Base-by-base conservation (phyloP, 164 flowering plant species). In the Platanus orientalis region DNA sequence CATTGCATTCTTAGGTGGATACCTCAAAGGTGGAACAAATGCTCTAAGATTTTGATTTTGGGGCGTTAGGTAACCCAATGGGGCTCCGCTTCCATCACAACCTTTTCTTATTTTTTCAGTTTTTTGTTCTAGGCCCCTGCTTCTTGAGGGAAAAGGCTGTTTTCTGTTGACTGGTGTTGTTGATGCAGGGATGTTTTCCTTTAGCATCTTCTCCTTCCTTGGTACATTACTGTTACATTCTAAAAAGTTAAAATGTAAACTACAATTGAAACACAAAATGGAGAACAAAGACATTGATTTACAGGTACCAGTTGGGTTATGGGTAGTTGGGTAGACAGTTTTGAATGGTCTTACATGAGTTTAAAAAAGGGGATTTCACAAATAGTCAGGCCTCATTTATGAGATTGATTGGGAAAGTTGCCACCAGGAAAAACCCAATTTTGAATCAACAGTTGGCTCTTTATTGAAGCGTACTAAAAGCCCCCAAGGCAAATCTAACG, bases 11-110 rank as follows among this genome's bases (percentile, higher is more conserved):
- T 53, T 76, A 0, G 80, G 75, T 26, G 76, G 75, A 36, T 61
- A 71, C 64, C 36, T 61, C 16, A 73, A 32, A 9, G 76, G 77
- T 27, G 80, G 75, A 61, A 64, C 73, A 16, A 64, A 57, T 16
- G 40, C 6, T 4, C 16, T 45, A 14, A 55, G 39, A 17, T 63
- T 60, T 51, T 64, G 65, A 56, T 30, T 47, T 36, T 13, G 55
- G 12, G 32, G 49, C n/a, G n/a, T n/a, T n/a, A 21, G 54, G 36
- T 54, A 19, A 26, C n/a, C n/a, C 30, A 19, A 17, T 13, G 61
- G 47, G 11, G 17, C 20, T 7, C 29, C 16, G 11, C 12, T 60
- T 39, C 51, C 39, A 28, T 20, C 55, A 23, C 1, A 51, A n/a
- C 39, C 54, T 19, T 51, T 25, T 29, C 39, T 54, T 27, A 12